Conservation (phyloP, 345 rosid species). For the Eucalyptus victrix region DNA sequence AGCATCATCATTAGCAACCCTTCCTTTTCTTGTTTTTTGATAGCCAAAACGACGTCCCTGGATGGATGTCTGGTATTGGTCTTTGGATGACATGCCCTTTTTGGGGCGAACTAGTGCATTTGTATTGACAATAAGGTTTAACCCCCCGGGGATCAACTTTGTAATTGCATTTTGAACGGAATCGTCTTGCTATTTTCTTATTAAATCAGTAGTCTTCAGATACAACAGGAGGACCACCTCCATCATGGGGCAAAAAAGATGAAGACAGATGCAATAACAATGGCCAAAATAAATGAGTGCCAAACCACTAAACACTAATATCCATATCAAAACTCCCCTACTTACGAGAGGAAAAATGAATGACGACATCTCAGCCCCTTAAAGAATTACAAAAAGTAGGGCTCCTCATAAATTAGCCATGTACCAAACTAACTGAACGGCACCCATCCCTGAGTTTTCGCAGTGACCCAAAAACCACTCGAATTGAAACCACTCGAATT, state of each 20-base stretch:
- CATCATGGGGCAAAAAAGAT: not conserved
- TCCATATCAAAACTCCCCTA: not conserved
- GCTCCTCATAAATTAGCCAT: not conserved
- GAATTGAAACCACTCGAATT: not conserved
- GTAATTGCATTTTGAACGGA: not conserved
- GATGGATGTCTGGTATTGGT: not conserved
- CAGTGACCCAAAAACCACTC: not conserved
- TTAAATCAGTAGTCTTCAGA: not conserved
- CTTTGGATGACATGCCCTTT: not conserved
- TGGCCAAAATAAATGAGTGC: not conserved
- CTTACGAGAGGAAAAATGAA: not conserved
- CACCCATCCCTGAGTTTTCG: not conserved
- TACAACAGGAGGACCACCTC: not conserved
- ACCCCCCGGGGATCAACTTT: not conserved
- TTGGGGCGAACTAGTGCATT: not conserved
- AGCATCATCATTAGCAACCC: constrained; percentile 67
- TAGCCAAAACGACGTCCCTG: not conserved
- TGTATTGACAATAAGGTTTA: not conserved
- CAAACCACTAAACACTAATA: not conserved
- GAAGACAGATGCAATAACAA: not conserved
- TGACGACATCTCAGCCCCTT: not conserved
- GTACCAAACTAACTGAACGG: not conserved
- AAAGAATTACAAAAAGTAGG: not conserved
- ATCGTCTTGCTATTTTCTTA: not conserved
- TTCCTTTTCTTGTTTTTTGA: not conserved